A percentile compares a stretch with the other conserved stretches of the same genome.
phyloP scores from a whole-genome alignment of 192 early-diverging fungal genomes.

The Glomus cerebriforme region DNA sequence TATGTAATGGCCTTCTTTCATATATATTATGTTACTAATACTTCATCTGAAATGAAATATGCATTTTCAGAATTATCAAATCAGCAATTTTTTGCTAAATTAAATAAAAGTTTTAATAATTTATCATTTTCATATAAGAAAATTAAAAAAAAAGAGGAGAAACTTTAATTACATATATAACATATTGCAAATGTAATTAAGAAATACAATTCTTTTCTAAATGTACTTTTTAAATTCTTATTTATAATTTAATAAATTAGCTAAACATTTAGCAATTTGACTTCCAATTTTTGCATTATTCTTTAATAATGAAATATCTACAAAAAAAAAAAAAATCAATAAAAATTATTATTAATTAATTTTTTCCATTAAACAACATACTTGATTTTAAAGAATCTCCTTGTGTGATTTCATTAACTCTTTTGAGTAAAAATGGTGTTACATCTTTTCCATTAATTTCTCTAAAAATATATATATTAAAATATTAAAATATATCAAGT shows the following conservation, averaged over 20 bases:
- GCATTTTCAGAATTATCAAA: too few relatives aligned
- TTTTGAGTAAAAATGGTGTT: conserved; percentile 92
- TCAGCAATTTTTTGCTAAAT: too few relatives aligned
- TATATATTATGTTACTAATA: too few relatives aligned
- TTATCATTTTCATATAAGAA: too few relatives aligned
- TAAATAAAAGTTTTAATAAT: too few relatives aligned
- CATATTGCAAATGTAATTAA: too few relatives aligned
- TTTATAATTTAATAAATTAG: background rate
- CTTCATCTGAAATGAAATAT: too few relatives aligned
- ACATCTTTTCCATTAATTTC: conserved; percentile 80
- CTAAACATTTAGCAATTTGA: conserved; percentile 68
- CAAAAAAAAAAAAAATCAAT: background rate
- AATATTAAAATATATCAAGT: background rate
- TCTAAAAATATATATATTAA: conserved; percentile 36
- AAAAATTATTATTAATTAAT: background rate
- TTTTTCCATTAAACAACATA: conserved; percentile 44
- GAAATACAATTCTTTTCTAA: too few relatives aligned
- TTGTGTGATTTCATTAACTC: conserved; percentile 79
- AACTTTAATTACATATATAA: too few relatives aligned
- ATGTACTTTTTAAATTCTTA: background rate
- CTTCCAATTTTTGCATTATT: conserved; percentile 87
- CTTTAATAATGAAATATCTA: conserved; percentile 88
- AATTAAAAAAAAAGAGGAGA: too few relatives aligned
- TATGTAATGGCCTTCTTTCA: too few relatives aligned
- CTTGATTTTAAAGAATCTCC: conserved; percentile 80